Evolutionary conservation across 1,284 basidiomycete species (phyloP).

Genomic region (Boletellus deceptivus): DNA sequence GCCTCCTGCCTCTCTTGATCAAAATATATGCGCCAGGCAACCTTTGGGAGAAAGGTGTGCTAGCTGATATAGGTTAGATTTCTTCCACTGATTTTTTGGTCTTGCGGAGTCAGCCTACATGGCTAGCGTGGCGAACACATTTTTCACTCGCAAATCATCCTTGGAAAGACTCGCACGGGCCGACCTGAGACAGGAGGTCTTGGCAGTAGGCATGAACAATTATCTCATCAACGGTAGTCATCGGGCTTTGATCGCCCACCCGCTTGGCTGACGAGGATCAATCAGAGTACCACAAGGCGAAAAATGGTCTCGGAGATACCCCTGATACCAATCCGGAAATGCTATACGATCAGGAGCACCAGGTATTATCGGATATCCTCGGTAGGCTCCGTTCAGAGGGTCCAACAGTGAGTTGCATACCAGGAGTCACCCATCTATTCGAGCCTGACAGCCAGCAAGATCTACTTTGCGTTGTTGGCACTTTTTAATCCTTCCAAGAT

Average conservation of each 20-base stretch:
- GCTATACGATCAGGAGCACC: slow-evolving; percentile 13
- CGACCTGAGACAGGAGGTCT: slow-evolving; percentile 33
- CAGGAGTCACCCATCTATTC: not conserved
- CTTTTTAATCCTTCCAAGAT: slow-evolving; percentile 33
- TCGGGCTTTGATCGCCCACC: not conserved
- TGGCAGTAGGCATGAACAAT: slow-evolving; percentile 30
- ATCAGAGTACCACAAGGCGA: slow-evolving; percentile 35
- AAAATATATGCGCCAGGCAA: not conserved
- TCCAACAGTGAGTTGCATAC: slow-evolving; percentile 28
- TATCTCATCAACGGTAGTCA: slow-evolving; percentile 34
- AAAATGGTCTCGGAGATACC: slow-evolving; percentile 26
- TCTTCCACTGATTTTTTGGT: too few relatives aligned
- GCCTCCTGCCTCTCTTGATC: slow-evolving; percentile 16
- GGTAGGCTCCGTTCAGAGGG: slow-evolving; percentile 26
- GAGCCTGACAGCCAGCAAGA: slow-evolving; percentile 17
- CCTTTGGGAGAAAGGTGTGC: slow-evolving; percentile 24
- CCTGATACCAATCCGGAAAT: slow-evolving; percentile 22
- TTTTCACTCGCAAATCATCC: slow-evolving; percentile 29
- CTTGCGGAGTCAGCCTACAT: slow-evolving; percentile 26
- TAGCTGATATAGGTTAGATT: too few relatives aligned
- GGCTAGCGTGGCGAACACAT: slow-evolving; percentile 12
- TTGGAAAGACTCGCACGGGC: slow-evolving; percentile 22
- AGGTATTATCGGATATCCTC: slow-evolving; percentile 14
- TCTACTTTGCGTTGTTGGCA: slow-evolving; percentile 36
- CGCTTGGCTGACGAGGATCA: not conserved